Evolutionary conservation across 1,284 basidiomycete species (phyloP).

Genomic region (Ceratobasidium sp.): DNA sequence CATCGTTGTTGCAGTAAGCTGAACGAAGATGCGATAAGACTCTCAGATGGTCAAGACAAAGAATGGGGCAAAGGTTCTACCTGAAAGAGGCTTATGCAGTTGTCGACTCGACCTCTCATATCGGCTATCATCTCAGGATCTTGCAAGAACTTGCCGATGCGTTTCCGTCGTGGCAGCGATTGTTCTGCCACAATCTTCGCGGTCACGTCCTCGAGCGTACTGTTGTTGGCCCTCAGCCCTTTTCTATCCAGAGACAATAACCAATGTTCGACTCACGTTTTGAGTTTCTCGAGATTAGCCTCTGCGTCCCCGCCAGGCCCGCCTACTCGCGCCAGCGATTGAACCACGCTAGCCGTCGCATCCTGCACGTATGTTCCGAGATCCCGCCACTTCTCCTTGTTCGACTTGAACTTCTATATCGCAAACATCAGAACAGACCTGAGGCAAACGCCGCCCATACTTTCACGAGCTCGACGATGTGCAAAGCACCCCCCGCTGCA

Average conservation of each 20-base stretch:
- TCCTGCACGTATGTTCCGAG: background rate
- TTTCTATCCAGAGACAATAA: too few relatives aligned
- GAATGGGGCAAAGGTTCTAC: background rate
- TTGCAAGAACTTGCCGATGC: background rate
- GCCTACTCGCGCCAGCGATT: background rate
- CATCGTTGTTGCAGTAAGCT: background rate
- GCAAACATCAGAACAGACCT: background rate
- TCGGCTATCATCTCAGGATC: conserved; percentile 4
- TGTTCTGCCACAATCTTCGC: background rate
- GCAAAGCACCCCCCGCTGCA: background rate
- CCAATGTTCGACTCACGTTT: background rate
- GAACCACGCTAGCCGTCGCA: background rate
- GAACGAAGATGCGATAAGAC: background rate
- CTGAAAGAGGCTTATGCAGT: background rate
- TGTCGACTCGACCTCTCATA: background rate
- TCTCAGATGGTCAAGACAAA: background rate
- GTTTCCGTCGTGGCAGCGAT: background rate
- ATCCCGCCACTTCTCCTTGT: background rate
- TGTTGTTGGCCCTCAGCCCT: background rate
- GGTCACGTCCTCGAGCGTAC: background rate
- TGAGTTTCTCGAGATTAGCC: background rate
- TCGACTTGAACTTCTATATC: background rate
- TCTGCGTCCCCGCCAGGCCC: background rate
- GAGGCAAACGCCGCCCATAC: background rate
- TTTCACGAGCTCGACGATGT: background rate